Base-by-base conservation (phyloP, 73 alveolate genomes). In the Tetrahymena borealis region DNA sequence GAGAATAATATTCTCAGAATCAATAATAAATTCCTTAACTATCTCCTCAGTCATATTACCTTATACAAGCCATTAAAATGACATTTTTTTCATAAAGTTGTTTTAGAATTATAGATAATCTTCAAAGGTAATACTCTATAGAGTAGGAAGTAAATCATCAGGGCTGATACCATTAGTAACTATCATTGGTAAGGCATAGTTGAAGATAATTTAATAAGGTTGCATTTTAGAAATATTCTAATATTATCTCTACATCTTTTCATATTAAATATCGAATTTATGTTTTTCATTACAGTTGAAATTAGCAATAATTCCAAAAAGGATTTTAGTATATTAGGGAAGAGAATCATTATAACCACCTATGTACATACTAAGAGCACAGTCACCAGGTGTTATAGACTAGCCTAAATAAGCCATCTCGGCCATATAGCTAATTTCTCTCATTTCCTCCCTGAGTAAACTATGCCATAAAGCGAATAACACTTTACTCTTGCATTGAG, bases 401-500 rank as follows among this genome's bases (percentile, higher is more conserved):
- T 60, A 60, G 9, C 90, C 92, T 92, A 95, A 13, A n/a, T 90
- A 60, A 39, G 99, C 99, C 92, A 93, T 94, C 79, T 95, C 91
- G 33, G 99, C 99, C 97, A 95, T 92, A 94, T 97, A 97, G 42
- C 90, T 31, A 40, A 95, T 93, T 94, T 97, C 98, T 95, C 98
- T 97, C 39, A 97, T 91, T 94, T 96, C 94, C 39, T 96, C 97
- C 85, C 95, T 93, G 33, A 94, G 15, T 60, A 95, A 78, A 28
- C 40, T 85, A 35, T 91, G 91, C 96, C 95, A 93, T 11, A 97
- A 90, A 36, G 94, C 91, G 7, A 92, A 20, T n/a, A 97, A 96
- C 10, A 96, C 95, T 42, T 94, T 79, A 11, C 95, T 94, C 35
- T 40, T 77, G 41, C 90, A 39, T 91, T 95, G 96, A 39, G 94